Base-by-base conservation (phyloP, 2,329 filamentous ascomycete genomes). In the Penicillium paneum region DNA sequence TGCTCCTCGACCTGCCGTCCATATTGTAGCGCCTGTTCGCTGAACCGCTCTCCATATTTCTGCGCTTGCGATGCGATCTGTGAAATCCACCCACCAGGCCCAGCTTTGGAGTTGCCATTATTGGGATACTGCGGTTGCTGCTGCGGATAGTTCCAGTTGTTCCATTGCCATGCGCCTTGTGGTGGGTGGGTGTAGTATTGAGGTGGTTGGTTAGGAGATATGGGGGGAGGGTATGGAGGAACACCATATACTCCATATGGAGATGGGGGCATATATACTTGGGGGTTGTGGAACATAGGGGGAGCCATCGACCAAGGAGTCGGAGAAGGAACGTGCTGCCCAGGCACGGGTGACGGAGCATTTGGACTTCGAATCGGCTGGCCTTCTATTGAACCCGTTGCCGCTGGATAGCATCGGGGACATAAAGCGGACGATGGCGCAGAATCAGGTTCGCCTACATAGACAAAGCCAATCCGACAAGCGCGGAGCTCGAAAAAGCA, bases 401-500 rank as follows among this genome's bases (percentile, higher is more conserved):
- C 68, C 44, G 72, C 71, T 6, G 74, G 73, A 53, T 75, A 75
- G 35, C 74, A 74, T 47, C 61, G 62, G 26, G 73, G 73, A 49
- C 74, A 76, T 7, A 75, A 65, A 32, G 73, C 69, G 11, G 74
- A 74, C 3, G 62, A 40, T 1, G 71, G 70, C 7, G 68, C 66
- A 29, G 62, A 56, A 42, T 68, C 68, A 10, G 67, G 59, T 49
- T 73, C 65, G 3, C 65, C 65, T 15, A 72, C 66, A 60, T 75
- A 75, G 19, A 66, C 59, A 64, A 67, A 71, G 8, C 65, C 58
- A 32, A 77, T 65, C 3, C 62, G 63, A 21, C 69, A 64, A 15
- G 65, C 69, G 39, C 75, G 71, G 8, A 67, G 70, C 13, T 64
- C 65, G 44, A 78, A 78, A 47, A 77, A 77, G 35, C 65, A 67